Base-by-base conservation (phyloP, 225 moss, liverwort and hornwort species). In the Thuidium tamariscinum region DNA sequence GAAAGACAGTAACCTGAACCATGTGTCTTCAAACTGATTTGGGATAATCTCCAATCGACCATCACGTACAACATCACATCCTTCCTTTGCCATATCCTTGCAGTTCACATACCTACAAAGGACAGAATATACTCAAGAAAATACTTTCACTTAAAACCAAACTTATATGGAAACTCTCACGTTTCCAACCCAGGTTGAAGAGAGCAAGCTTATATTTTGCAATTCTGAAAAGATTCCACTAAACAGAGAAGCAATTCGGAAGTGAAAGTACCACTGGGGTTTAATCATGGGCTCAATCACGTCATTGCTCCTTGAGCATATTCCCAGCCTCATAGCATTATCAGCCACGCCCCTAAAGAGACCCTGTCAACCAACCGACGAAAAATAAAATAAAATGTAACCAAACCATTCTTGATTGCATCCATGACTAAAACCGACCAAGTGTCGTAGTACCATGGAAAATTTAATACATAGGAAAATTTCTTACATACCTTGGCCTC, bases 201-300 rank as follows among this genome's bases (percentile, higher is more conserved):
- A 61, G 49, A 85, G 76, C 7, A 55, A 49, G 77, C n/a, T 62
- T 15, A 21, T 54, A 63, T n/a, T 62, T 49, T 37, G 70, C 57
- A 32, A 30, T 48, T 52, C 37, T 69, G 46, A 51, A 16, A 72
- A 44, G 17, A 78, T 30, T 75, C 27, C 84, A 86, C 26, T 61
- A 55, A 49, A 62, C 39, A 82, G 82, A 71, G 76, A 78, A 30
- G 32, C 67, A 82, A 56, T 34, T 63, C 34, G 78, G 57, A 80
- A 79, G 74, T 64, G 63, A 20, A 63, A 82, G n/a, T 89, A 98
- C 97, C 97, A 98, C 87, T 98, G 98, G 55, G 98, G 98, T 88
- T 98, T 98, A 19, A 96, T 94, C 94, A 97, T 92, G 69, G 98
- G 98, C 90, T 98, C 97, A 63, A 98, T 91, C 69, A 98, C 94